A percentile compares a stretch with the other conserved stretches of the same genome.
Evolutionary conservation across 306 rosid species (phyloP).

Genomic region (Medicago truncatula): DNA sequence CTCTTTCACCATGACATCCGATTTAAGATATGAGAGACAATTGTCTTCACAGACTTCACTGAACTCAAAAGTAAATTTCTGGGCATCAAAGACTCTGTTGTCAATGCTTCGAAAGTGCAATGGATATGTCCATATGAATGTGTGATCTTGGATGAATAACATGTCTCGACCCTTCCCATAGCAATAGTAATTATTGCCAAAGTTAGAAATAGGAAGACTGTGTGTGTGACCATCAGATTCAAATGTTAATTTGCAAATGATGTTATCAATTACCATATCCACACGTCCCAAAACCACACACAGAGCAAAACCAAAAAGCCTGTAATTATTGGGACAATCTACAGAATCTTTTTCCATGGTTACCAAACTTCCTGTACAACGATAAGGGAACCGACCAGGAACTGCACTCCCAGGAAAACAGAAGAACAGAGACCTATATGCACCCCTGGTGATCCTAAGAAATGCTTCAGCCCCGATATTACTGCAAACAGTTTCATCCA

Average conservation of each 20-base stretch:
- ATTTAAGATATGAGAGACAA: too few relatives aligned
- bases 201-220: too few relatives aligned
- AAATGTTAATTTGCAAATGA: conserved; percentile 25
- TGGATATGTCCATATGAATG: conserved; percentile 14
- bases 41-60: background rate
- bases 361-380: conserved; percentile 16
- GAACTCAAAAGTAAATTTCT: background rate
- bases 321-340: background rate
- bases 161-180: background rate
- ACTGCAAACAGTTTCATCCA: conserved; percentile 10
- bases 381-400: conserved; percentile 40
- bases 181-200: background rate
- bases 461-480: conserved; percentile 18
- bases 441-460: conserved; percentile 3
- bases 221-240: background rate
- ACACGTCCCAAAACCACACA: conserved; percentile 20
- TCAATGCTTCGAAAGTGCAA: background rate
- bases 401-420: conserved; percentile 41
- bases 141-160: conserved; percentile 5
- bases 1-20: background rate
- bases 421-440: conserved; percentile 22
- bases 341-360: conserved; percentile 4
- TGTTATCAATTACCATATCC: background rate
- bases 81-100: background rate
- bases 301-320: conserved; percentile 18